Evolutionary conservation across 495 filamentous ascomycete genomes (phyloP), one percentile per base, ranked within the genome.

Genomic region (Aspergillus ellipticus): DNA sequence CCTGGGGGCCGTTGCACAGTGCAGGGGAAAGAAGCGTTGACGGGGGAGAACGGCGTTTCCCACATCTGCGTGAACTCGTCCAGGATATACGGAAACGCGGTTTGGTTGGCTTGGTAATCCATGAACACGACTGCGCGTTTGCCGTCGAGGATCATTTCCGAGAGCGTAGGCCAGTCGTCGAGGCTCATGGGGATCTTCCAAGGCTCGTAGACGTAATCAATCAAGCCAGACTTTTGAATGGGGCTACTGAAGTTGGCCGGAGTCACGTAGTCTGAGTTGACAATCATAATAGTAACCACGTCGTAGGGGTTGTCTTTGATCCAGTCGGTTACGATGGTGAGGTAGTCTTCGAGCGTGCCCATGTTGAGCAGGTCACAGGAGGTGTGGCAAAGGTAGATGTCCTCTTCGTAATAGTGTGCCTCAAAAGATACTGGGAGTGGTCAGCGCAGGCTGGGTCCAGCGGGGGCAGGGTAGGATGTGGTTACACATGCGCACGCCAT

Each of bases 21-120:
- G 63, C 85, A 88, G 0, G 85, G 83, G 66, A 88, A 88, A 15
- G 53, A 62, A 10, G 63, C 60, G 65, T 86, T 66, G 0, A 81
- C 84, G 0, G 85, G 85, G 6, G 79, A 83, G 60, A 84, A 88
- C 0, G 85, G 83, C 0, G 84, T 87, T 60, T 88, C 85, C 81
- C 82, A 87, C 42, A 88, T 74, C 55, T 87, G 84, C 19, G 74
- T 74, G 63, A 88, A 88, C 57, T 88, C 78, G 59, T 86, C 83
- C 61, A 86, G 74, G 42, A 88, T 67, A 62, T 79, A 87, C 0
- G 92, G 89, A 26, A 89, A 82, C 19, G 75, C 76, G 9, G 79
- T 83, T 65, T 92, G 88, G 64, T 97, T 84, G 54, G 90, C 90
- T 60, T 88, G 79, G 71, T 96, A 96, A 67, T 96, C 92, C 74